Evolutionary conservation across 441 rosid species (phyloP).

Genomic region (Euphorbia corollata): DNA sequence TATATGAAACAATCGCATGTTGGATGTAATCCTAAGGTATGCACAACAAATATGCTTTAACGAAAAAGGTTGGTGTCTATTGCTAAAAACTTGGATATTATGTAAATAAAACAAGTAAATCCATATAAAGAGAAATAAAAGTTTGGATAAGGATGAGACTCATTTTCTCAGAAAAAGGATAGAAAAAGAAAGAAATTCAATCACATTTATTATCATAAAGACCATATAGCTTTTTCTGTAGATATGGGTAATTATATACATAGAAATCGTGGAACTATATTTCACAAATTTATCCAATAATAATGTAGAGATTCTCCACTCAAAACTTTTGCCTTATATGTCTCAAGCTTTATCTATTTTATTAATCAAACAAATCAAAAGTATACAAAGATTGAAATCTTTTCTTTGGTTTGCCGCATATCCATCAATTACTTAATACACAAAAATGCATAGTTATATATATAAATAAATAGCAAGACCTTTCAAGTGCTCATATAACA

Average conservation of each 20-base stretch:
- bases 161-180: too few species aligned
- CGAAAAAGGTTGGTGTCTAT: neutral
- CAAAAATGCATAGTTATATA: neutral
- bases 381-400: neutral
- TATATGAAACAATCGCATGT: neutral
- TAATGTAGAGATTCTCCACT: neutral
- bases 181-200: neutral
- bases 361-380: neutral
- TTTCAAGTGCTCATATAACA: slow-evolving; percentile 16
- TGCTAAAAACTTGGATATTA: neutral
- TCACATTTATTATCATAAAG: neutral
- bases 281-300: neutral
- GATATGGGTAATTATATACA: neutral
- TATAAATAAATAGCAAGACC: too few species aligned
- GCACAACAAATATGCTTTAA: neutral
- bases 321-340: neutral
- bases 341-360: neutral
- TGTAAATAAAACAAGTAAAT: neutral
- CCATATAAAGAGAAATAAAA: too few species aligned
- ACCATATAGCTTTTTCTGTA: neutral
- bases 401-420: neutral
- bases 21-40: neutral
- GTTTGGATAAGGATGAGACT: neutral
- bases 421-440: neutral
- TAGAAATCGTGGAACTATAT: neutral